Base-by-base conservation (phyloP, 2,329 filamentous ascomycete species). In the Exophiala alcalophila region DNA sequence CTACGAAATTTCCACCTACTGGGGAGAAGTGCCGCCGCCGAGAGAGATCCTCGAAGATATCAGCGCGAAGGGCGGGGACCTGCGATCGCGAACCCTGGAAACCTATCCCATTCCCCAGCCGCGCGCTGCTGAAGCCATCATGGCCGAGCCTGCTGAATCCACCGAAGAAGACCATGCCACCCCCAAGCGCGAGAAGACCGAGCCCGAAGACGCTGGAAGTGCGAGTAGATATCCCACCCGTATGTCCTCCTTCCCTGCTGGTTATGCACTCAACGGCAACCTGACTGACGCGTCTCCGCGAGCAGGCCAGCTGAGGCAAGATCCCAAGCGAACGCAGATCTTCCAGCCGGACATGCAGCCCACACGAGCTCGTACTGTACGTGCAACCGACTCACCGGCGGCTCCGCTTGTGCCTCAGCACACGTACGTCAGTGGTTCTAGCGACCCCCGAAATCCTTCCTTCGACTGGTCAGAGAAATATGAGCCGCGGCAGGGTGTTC, bases 11-110 rank as follows among this genome's bases (percentile, higher is more conserved):
- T 79, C 78, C 32, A 83, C 80, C 8, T 68, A 89, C 28, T 84
- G 90, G 66, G 77, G 81, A 40, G 81, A 84, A 64, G 86, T 89
- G 50, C 89, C 89, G 0, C 89, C 89, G 11, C 87, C 88, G 4
- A 88, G 85, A 56, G 86, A 94, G 57, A 94, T 94, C 33, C 72
- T 95, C 23, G 89, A 95, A 64, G 81, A 89, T 44, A 62, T 77
- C 19, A 76, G 87, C 5, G 89, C 88, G 5, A 92, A 90, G 63
- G 86, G 88, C 35, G 86, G 85, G 12, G 77, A 82, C 24, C 72
- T 95, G n/a, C 71, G 92, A 57, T 84, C 76, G 8, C 79, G 89
- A 37, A 94, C 86, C 0, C 60, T 85, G 12, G 86, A 91, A 56
- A 92, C 88, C 65, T 94, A 80, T 63, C 71, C 60, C 62, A 67